These are phyloP conservation scores for Penicillium concentricum DNA, from an alignment of 2,329 filamentous ascomycete genomes.

Conservation along the genomic window DNA sequence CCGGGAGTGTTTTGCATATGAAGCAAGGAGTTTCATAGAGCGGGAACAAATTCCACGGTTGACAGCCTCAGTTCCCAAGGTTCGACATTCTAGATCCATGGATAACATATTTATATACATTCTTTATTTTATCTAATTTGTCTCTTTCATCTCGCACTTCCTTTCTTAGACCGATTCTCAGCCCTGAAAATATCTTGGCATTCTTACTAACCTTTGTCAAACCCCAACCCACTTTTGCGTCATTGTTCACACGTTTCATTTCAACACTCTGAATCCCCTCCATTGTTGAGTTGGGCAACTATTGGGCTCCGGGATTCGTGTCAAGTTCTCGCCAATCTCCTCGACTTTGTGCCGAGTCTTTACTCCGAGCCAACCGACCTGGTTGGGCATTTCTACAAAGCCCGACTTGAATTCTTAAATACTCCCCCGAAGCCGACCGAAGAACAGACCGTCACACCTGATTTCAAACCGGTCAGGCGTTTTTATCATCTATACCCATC, in stretches of 20 bases:
- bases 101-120: not conserved
- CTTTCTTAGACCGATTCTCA: too few species aligned
- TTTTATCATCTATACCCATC: not conserved
- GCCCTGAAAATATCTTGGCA: not conserved
- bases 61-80: not conserved
- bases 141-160: not conserved
- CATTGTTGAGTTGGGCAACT: constrained; percentile 8
- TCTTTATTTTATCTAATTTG: too few species aligned
- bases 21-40: constrained; percentile 4
- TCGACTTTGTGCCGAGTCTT: not conserved
- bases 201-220: constrained; percentile 3
- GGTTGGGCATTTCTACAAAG: constrained; percentile 7
- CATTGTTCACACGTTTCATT: constrained; percentile 5
- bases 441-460: not conserved
- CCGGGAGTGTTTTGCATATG: not conserved
- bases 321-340: not conserved
- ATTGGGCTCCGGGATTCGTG: constrained; percentile 4
- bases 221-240: constrained; percentile 9
- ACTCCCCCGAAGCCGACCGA: not conserved
- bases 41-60: constrained; percentile 3
- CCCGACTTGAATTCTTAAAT: not conserved
- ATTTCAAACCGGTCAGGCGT: not conserved
- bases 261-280: constrained; percentile 1
- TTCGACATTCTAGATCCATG: not conserved
- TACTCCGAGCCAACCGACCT: not conserved